Evolutionary conservation across 805 yeast genomes (phyloP).

Genomic region (Grigorovia humatica): DNA sequence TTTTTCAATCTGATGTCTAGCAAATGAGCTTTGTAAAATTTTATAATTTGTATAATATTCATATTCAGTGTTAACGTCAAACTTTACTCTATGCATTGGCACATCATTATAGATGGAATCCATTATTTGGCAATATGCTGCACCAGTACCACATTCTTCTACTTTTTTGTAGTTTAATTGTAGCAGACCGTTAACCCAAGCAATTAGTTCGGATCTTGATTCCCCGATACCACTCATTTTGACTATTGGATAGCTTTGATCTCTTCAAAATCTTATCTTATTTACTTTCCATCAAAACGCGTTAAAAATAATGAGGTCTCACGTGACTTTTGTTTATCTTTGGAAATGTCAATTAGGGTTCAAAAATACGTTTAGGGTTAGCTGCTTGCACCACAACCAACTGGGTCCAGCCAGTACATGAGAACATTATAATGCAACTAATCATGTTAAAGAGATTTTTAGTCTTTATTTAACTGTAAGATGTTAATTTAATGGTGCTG

Average conservation of each 20-base stretch:
- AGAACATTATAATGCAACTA: no score
- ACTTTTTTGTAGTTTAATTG: constrained; percentile 60
- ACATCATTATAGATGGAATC: constrained; percentile 78
- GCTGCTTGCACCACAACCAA: no score
- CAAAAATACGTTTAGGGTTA: no score
- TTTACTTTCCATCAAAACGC: not conserved
- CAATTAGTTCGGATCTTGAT: constrained; percentile 72
- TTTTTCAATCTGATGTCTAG: constrained; percentile 58
- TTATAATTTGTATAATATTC: constrained; percentile 76
- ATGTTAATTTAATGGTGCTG: no score
- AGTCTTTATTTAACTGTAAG: no score
- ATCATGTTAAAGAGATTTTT: no score
- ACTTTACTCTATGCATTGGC: constrained; percentile 70
- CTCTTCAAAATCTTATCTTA: not conserved
- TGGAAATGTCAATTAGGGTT: not conserved
- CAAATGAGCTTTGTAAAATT: constrained; percentile 72
- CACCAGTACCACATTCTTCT: constrained; percentile 94
- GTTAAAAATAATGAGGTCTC: not conserved
- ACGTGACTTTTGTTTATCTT: not conserved
- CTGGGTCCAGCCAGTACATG: no score
- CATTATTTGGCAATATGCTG: constrained; percentile 85
- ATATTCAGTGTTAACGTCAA: constrained; percentile 59
- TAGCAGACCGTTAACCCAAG: constrained; percentile 73
- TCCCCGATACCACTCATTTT: constrained; percentile 40
- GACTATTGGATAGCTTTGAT: not conserved